Conservation (phyloP, 1,284 basidiomycete species). For the Ceratorhiza oryzae-sativae region DNA sequence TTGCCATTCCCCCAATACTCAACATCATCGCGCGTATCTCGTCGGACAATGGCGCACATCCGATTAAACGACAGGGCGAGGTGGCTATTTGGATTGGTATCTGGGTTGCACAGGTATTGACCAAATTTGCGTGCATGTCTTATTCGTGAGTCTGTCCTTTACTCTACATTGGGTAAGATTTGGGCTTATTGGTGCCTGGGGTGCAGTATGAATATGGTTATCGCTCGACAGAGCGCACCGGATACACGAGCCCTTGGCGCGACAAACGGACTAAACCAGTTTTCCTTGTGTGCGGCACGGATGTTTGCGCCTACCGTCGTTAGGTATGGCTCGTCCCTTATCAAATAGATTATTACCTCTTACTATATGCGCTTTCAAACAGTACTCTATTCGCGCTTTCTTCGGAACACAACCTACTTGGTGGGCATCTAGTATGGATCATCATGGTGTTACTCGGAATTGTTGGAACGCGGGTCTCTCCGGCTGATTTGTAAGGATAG, state of each 20-base stretch:
- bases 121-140: constrained; percentile 26
- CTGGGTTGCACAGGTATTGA: constrained; percentile 18
- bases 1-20: constrained; percentile 38
- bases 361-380: neutral
- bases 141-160: constrained; percentile 4
- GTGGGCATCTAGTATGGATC: constrained; percentile 40
- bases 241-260: constrained; percentile 37
- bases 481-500: neutral
- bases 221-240: constrained; percentile 15
- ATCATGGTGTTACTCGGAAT: constrained; percentile 33
- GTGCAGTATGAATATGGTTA: constrained; percentile 29
- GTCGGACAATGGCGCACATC: constrained; percentile 14
- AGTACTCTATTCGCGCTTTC: constrained; percentile 42
- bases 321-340: neutral
- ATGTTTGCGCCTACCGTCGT: constrained; percentile 20
- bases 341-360: neutral
- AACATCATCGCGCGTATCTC: constrained; percentile 24
- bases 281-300: constrained; percentile 14
- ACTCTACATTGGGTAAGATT: neutral
- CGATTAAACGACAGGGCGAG: neutral
- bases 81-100: constrained; percentile 25
- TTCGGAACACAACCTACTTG: constrained; percentile 39
- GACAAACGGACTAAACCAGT: constrained; percentile 42
- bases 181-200: neutral
- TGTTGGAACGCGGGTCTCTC: constrained; percentile 20